phyloP scores from a whole-genome alignment of 768 basidiomycete genomes.

The Boletus vinaceobasis region DNA sequence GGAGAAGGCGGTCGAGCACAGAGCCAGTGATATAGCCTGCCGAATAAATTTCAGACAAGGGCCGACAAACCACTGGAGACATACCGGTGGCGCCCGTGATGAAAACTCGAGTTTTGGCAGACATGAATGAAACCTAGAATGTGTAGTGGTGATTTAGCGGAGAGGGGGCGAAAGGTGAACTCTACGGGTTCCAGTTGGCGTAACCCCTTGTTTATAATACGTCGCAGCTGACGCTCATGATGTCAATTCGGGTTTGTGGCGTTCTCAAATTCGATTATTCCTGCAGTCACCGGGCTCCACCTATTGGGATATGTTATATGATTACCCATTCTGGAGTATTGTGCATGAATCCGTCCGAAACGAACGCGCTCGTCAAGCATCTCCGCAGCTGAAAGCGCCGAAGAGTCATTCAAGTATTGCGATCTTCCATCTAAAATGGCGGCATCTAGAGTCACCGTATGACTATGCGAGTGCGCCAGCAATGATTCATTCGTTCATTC shows the following conservation, averaged over 20 bases:
- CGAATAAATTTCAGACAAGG: not conserved
- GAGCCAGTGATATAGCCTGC: constrained; percentile 36
- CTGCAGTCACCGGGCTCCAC: too few species aligned
- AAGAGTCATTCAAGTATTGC: too few species aligned
- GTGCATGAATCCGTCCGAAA: too few species aligned
- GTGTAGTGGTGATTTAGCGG: not conserved
- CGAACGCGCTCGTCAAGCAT: too few species aligned
- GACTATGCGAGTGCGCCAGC: too few species aligned
- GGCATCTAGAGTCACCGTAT: too few species aligned
- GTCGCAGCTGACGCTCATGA: not conserved
- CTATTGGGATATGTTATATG: too few species aligned
- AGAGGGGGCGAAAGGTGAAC: not conserved
- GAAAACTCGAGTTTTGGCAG: constrained; percentile 19
- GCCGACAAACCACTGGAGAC: not conserved
- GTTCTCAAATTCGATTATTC: not conserved
- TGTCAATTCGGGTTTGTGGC: not conserved
- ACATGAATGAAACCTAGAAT: constrained; percentile 2
- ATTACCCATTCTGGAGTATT: too few species aligned
- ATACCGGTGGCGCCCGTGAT: constrained; percentile 22
- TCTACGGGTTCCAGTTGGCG: not conserved
- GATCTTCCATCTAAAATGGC: too few species aligned
- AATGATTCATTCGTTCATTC: too few species aligned
- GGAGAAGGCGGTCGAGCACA: constrained; percentile 30
- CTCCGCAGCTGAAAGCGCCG: too few species aligned
- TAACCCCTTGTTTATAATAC: constrained; percentile 8